Base-by-base conservation (phyloP, 192 early-diverging fungal species). In the Phycomyces blakesleeanus region DNA sequence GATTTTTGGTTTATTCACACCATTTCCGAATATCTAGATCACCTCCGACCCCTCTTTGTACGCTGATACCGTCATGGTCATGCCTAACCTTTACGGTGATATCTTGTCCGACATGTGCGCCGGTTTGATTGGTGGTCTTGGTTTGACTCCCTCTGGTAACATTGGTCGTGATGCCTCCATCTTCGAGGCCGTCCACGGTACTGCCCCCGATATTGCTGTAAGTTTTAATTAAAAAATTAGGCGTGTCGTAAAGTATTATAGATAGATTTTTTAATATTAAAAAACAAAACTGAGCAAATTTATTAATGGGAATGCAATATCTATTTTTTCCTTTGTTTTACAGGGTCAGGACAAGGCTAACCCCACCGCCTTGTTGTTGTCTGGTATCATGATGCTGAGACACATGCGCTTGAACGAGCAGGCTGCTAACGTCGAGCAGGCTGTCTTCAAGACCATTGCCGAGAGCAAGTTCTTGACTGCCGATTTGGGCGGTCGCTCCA, bases 51-150 rank as follows among this genome's bases (percentile, higher is more conserved):
- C 95, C 7, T 80, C 87, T 54, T 82, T 91, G 60, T 99, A 86
- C 67, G 85, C 84, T 41, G 81, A 92, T 71, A 94, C 92, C 21
- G 97, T 99, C 73, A 96, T 99, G 94, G 97, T 97, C 71, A 97
- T 99, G 95, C 97, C 97, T 55, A 99, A 99, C 88, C 84, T 99
- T 71, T 99, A 99, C 67, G 97, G 97, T 68, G 97, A 98, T 78
- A 98, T 98, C 83, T 82, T 98, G 57, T 93, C 90, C 21, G 97
- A 98, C 74, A 89, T 98, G 84, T 89, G 94, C 64, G 97, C 97
- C 61, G 97, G 97, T 63, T 84, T 98, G 51, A 98, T 98, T 69
- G 97, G 97, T 64, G 97, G 97, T 53, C 87, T 98, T 57, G 97
- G 97, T 38, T 81, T 98, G 70, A 98, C 97, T 10, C 97, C 97